These are phyloP conservation scores for Pythium brachiatum DNA, from an alignment of 352 stramenopile species.

Conservation along the genomic window DNA sequence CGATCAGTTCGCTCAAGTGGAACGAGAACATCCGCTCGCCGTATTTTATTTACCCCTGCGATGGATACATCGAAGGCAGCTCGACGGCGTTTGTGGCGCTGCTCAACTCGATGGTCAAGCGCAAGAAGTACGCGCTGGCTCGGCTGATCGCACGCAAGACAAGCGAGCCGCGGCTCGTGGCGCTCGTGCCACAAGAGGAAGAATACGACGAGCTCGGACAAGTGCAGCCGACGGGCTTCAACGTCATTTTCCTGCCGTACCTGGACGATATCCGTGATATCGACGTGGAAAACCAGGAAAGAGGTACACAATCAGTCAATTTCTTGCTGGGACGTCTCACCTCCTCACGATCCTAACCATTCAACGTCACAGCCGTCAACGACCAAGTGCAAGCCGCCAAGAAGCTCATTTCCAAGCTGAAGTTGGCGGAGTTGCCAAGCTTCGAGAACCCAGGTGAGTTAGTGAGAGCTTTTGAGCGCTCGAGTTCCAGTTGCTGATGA, in stretches of 20 bases:
- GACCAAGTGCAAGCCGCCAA: constrained; percentile 69
- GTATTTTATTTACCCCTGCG: constrained; percentile 83
- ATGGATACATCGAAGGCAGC: constrained; percentile 78
- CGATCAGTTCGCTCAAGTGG: constrained; percentile 49
- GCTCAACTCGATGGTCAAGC: constrained; percentile 60
- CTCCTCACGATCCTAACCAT: neutral
- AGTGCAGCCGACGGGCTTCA: constrained; percentile 73
- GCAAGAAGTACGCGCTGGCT: constrained; percentile 63
- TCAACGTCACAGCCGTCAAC: constrained; percentile 28
- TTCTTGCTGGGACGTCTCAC: too few species aligned
- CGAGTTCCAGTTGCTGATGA: neutral
- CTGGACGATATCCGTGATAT: constrained; percentile 80
- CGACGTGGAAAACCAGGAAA: constrained; percentile 35
- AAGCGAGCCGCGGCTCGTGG: constrained; percentile 74
- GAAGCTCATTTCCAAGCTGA: constrained; percentile 66
- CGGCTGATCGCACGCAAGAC: constrained; percentile 70
- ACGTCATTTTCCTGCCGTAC: constrained; percentile 77
- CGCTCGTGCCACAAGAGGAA: constrained; percentile 76
- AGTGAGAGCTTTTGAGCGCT: too few species aligned
- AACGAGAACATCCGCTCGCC: constrained; percentile 68
- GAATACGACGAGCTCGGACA: constrained; percentile 73
- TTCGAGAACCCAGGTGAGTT: constrained; percentile 80
- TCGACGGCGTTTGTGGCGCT: constrained; percentile 67
- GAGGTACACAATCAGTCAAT: constrained; percentile 20
- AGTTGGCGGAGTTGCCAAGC: constrained; percentile 62